Evolutionary conservation across 257 asterid genomes (phyloP).

Genomic region (Gentiana macrophylla): DNA sequence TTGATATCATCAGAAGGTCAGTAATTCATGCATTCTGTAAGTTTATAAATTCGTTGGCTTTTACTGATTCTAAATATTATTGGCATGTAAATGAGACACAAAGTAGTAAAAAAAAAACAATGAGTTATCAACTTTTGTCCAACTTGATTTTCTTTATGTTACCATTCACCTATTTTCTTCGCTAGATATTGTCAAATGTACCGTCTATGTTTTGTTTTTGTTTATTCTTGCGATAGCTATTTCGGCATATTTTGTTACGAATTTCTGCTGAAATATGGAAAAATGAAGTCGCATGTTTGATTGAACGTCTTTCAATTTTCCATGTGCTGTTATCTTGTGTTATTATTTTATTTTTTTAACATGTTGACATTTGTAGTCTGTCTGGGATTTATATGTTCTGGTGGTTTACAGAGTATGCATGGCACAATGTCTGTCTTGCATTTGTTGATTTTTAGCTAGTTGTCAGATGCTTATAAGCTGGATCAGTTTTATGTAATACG

Average conservation of each 20-base stretch:
- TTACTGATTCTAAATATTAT: not conserved
- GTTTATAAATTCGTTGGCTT: slow-evolving; percentile 15
- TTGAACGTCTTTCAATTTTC: not conserved
- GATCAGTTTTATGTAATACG: not conserved
- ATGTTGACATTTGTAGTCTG: not conserved
- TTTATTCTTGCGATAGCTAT: too few species aligned
- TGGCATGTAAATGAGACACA: too few species aligned
- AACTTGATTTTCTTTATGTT: not conserved
- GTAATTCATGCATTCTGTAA: slow-evolving; percentile 49
- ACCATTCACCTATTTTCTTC: too few species aligned
- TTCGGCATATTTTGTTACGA: too few species aligned
- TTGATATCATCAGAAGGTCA: slow-evolving; percentile 54
- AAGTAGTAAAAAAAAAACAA: too few species aligned
- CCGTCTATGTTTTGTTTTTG: too few species aligned
- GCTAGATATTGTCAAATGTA: too few species aligned
- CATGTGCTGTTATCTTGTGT: not conserved
- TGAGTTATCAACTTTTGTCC: not conserved
- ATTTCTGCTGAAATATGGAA: not conserved
- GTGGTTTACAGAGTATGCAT: not conserved
- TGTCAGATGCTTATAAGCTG: not conserved
- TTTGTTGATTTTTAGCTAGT: not conserved
- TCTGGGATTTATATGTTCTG: not conserved
- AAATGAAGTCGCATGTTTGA: not conserved
- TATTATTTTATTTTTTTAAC: not conserved
- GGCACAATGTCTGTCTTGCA: not conserved